Evolutionary conservation across 306 rosid genomes (phyloP).

Genomic region (Rubus idaeus): DNA sequence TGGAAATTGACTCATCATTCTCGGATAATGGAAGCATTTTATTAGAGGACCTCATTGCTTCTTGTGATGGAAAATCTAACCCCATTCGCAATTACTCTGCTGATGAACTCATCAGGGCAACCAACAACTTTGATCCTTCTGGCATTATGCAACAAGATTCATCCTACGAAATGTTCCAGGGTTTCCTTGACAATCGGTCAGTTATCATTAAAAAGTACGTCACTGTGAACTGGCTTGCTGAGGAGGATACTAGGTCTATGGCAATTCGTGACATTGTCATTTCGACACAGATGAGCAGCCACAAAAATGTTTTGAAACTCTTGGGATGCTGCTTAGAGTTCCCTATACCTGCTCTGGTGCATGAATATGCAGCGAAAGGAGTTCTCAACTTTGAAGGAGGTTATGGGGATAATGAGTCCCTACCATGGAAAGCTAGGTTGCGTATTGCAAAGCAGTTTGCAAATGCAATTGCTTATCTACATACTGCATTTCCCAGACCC

Average conservation of each 20-base stretch:
- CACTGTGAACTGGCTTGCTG: neutral
- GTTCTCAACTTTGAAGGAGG: neutral
- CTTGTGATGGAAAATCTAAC: neutral
- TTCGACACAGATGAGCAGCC: neutral
- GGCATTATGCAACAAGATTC: neutral
- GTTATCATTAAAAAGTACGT: neutral
- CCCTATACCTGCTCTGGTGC: neutral
- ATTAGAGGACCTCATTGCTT: conserved; percentile 4
- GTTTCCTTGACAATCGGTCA: neutral
- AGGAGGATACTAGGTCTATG: neutral
- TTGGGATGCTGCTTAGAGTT: conserved; percentile 12
- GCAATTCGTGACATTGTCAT: neutral
- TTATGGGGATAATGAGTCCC: neutral
- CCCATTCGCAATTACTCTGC: neutral
- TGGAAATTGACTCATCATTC: too few species aligned
- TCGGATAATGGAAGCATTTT: neutral
- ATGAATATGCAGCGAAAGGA: neutral
- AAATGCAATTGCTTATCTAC: neutral
- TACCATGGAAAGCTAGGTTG: neutral
- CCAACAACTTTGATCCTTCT: neutral
- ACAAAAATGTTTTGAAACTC: neutral
- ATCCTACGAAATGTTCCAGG: neutral
- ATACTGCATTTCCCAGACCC: conserved; percentile 9
- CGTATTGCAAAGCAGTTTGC: conserved; percentile 1
- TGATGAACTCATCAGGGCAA: neutral